Evolutionary conservation across 2,329 filamentous ascomycete genomes (phyloP).

Genomic region (Ophiostoma himal-ulmi): DNA sequence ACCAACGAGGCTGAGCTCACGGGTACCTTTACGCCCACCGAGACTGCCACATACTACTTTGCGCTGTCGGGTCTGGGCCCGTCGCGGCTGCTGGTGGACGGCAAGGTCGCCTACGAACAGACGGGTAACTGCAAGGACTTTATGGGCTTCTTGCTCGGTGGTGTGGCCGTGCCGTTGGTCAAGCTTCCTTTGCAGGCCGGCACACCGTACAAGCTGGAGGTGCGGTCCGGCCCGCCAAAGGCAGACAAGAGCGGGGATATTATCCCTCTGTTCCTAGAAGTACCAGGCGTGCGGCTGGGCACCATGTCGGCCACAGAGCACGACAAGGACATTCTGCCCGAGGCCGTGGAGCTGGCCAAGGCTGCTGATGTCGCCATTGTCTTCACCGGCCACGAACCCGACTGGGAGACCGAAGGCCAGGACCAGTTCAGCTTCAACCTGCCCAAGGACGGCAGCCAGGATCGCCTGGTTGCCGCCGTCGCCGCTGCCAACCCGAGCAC

Average conservation of each 20-base stretch:
- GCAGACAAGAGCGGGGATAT: not conserved
- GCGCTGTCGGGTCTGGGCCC: conserved; percentile 8
- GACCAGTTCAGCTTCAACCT: conserved; percentile 10
- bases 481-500: conserved; percentile 10
- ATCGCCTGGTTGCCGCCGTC: conserved; percentile 7
- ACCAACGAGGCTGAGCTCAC: conserved; percentile 10
- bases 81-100: conserved; percentile 9
- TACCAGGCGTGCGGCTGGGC: conserved; percentile 13
- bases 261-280: conserved; percentile 7
- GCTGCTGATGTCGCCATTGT: conserved; percentile 12
- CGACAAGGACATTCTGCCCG: conserved; percentile 7
- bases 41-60: conserved; percentile 5
- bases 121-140: conserved; percentile 7
- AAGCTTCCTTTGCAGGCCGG: conserved; percentile 7
- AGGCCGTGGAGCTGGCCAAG: conserved; percentile 13
- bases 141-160: conserved; percentile 11
- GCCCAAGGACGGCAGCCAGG: conserved; percentile 14
- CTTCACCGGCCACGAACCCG: conserved; percentile 11
- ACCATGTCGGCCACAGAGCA: conserved; percentile 13
- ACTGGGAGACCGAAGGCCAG: conserved; percentile 16
- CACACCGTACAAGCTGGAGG: conserved; percentile 8
- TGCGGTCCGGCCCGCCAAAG: not conserved
- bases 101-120: conserved; percentile 12
- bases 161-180: not conserved
- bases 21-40: conserved; percentile 11